Base-by-base conservation (phyloP, 495 filamentous ascomycete genomes). In the Oidiodendron maius region DNA sequence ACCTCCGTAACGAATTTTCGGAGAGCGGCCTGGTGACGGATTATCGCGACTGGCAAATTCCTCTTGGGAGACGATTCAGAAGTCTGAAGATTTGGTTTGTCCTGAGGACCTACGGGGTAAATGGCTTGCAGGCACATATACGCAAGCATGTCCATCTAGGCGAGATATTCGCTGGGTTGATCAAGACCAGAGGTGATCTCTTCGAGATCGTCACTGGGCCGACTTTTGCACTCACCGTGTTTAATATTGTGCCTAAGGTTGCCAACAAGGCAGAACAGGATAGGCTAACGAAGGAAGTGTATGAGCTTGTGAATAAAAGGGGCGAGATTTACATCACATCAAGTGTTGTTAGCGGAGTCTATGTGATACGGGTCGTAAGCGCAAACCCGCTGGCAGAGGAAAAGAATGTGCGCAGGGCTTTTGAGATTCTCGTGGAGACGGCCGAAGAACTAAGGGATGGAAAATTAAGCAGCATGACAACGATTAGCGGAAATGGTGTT, bases 11-110 rank as follows among this genome's bases (percentile, higher is more conserved):
- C 65, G 64, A 77, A 2, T 89, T 84, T 64, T 84, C 83, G 0
- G 87, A 90, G 49, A 76, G 75, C 37, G 91, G 91, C 1, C 75
- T 90, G 4, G 93, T 98, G 2, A 96, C 89, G 28, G 93, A 98
- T 61, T 97, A 98, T 67, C 81, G 93, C 20, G 94, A 98, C 74
- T 98, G 93, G 93, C 90, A 94, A 65, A 96, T 98, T 60, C 93
- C 93, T 10, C 79, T 98, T 0, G 93, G 93, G 11, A 76, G 93
- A 5, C 78, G 93, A n/a, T 97, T 98, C 73, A 74, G 93, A 11
- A 78, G 84, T 1, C 67, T 98, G 41, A 98, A 98, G 73, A 86
- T 96, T 59, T 98, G 93, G 93, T 96, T 96, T 61, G 93, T 98
- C 12, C 71, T 98, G 58, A 77, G 93, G 34, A 84, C 76, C 24